Base-by-base conservation (phyloP, 805 yeast species). In the Wickerhamomyces ciferrii region DNA sequence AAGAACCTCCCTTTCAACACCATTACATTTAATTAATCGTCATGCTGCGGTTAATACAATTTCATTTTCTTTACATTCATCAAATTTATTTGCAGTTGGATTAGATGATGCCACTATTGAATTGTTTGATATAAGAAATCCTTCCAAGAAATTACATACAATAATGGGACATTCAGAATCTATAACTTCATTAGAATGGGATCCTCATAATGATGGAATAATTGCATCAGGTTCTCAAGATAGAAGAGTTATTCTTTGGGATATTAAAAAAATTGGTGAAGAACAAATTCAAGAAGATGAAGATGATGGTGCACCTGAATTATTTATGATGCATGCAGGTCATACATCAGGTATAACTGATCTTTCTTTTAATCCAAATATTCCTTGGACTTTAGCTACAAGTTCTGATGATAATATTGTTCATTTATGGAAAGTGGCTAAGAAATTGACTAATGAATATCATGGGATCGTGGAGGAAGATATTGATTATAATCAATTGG, bases 251-350 rank as follows among this genome's bases (percentile, higher is more conserved):
- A 81, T 87, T 32, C 54, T 89, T 5, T 88, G 96, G 96, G 96
- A 89, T 60, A 68, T 88, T 47, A 69, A 72, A 41, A 81, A 78
- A 54, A 83, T 89, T 34, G 97, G 97, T 4, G 86, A 82, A 51
- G 96, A 88, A 59, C 96, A 87, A 62, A 75, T 74, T 14, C 90
- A 81, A 53, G 96, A 88, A 54, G 96, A 89, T 60, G 86, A 89
- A 27, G 96, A 86, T 53, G 97, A 89, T 58, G 97, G 96, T 36
- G 85, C 85, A 24, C 92, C 96, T 5, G 97, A 89, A 62, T 66
- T 89, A 32, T 70, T 88, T 55, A 85, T 88, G 90, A 85, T 89
- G 83, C 96, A 89, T 61, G 96, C 95, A 35, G 96, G 96, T 19
- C 96, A 89, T 60, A 83, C 90, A 18, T 84, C 88, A 17, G 73